These are phyloP conservation scores for Begonia masoniana DNA, from an alignment of 306 rosid genomes.

Conservation along the genomic window DNA sequence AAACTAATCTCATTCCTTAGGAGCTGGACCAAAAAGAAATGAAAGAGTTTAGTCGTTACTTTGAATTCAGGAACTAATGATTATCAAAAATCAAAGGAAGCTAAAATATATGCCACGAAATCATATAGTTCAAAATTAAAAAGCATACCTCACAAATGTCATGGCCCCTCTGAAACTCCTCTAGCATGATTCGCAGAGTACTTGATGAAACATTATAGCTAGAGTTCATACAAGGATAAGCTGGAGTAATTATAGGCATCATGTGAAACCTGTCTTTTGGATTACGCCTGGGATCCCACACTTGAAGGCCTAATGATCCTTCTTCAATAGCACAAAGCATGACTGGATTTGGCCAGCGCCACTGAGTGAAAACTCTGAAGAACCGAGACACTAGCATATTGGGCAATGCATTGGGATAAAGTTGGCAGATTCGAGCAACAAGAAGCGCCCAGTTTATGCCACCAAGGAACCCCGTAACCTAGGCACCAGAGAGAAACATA, in stretches of 20 bases:
- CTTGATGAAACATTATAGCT: slow-evolving; percentile 90
- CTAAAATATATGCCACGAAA: no score
- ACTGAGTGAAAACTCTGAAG: slow-evolving; percentile 85
- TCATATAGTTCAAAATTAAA: no score
- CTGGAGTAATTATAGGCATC: slow-evolving; percentile 99
- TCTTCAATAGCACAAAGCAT: slow-evolving; percentile 90
- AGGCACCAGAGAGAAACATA: slow-evolving; percentile 23
- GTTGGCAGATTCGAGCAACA: slow-evolving; percentile 98
- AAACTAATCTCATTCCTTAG: no score
- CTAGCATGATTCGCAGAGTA: slow-evolving; percentile 77
- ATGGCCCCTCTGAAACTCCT: slow-evolving; percentile 87
- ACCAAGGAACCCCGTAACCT: slow-evolving; percentile 98
- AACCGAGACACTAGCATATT: slow-evolving; percentile 93
- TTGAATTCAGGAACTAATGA: no score
- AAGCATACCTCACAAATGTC: slow-evolving; percentile 76
- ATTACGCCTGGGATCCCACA: slow-evolving; percentile 98
- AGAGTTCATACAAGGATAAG: slow-evolving; percentile 97
- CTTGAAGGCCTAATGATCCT: slow-evolving; percentile 78
- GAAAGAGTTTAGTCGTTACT: no score
- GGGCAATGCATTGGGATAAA: slow-evolving; percentile 88
- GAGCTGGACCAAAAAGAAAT: no score
- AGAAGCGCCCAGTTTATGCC: slow-evolving; percentile 96
- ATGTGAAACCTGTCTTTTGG: slow-evolving; percentile 68
- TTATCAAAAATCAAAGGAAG: no score
- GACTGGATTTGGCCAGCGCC: slow-evolving; percentile 99